phyloP scores from a whole-genome alignment of 2,329 filamentous ascomycete species.

The Pseudogymnoascus destructans region DNA sequence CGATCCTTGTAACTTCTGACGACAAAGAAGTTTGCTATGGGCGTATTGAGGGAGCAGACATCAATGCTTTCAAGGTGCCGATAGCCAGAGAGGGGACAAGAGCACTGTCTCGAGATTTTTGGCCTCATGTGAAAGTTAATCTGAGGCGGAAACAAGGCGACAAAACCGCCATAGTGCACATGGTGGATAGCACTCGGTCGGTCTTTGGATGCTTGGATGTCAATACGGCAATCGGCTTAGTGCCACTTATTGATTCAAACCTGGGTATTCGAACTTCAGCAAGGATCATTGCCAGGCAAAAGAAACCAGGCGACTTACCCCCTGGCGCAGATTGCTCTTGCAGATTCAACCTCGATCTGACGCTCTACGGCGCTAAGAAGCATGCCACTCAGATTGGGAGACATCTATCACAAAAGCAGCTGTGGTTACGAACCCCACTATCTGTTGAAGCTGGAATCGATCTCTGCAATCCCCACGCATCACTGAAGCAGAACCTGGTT shows the following conservation, averaged over 20 bases:
- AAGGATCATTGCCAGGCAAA: slow-evolving; percentile 55
- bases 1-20: slow-evolving; percentile 44
- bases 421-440: slow-evolving; percentile 55
- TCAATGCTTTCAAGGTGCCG: slow-evolving; percentile 57
- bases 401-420: slow-evolving; percentile 49
- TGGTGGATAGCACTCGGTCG: slow-evolving; percentile 56
- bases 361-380: slow-evolving; percentile 65
- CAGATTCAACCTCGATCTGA: slow-evolving; percentile 53
- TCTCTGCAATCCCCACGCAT: slow-evolving; percentile 61
- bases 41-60: slow-evolving; percentile 52
- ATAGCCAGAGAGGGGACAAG: slow-evolving; percentile 51
- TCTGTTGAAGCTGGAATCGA: slow-evolving; percentile 54
- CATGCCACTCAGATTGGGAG: slow-evolving; percentile 52
- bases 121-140: slow-evolving; percentile 63
- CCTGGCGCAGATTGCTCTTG: slow-evolving; percentile 49
- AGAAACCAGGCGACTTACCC: slow-evolving; percentile 44
- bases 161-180: slow-evolving; percentile 48
- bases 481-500: slow-evolving; percentile 19
- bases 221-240: slow-evolving; percentile 52
- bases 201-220: slow-evolving; percentile 67
- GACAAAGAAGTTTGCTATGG: slow-evolving; percentile 71
- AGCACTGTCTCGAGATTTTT: slow-evolving; percentile 43
- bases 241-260: slow-evolving; percentile 57
- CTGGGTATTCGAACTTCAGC: slow-evolving; percentile 57
- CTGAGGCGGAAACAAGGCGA: slow-evolving; percentile 47